Conservation (phyloP, 139 green algal genomes). For the Astrephomene gubernaculifera region DNA sequence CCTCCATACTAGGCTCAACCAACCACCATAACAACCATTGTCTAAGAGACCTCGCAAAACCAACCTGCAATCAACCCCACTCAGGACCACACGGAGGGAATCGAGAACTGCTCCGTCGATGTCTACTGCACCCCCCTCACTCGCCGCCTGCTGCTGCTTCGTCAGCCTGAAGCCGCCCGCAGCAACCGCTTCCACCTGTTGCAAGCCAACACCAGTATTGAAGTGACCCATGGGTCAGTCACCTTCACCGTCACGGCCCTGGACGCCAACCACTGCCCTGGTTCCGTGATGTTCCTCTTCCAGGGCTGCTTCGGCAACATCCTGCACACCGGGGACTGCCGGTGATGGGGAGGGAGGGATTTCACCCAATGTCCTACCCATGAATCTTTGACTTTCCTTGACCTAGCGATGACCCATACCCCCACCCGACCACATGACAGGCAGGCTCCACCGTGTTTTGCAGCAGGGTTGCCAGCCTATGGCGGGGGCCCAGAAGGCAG, state of each 20-base stretch:
- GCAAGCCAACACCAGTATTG: background rate
- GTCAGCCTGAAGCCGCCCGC: constrained; percentile 11
- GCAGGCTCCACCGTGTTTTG: too few species aligned
- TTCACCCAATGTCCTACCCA: too few species aligned
- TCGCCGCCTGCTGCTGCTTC: constrained; percentile 14
- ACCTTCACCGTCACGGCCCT: constrained; percentile 42
- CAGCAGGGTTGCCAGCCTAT: too few species aligned
- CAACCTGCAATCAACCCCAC: too few species aligned
- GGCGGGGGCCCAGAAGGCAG: too few species aligned
- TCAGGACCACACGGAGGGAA: constrained; percentile 46
- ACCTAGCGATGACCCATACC: too few species aligned
- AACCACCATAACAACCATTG: too few species aligned
- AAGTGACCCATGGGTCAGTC: background rate
- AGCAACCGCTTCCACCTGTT: constrained; percentile 34
- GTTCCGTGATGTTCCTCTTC: constrained; percentile 57
- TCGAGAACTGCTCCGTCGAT: constrained; percentile 13
- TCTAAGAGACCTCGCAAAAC: too few species aligned
- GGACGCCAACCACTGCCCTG: constrained; percentile 52
- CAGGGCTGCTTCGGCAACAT: constrained; percentile 52
- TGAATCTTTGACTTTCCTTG: too few species aligned
- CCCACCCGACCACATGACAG: too few species aligned
- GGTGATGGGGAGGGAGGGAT: background rate
- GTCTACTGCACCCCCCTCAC: constrained; percentile 49
- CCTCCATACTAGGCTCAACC: too few species aligned
- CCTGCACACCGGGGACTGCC: constrained; percentile 57